These are phyloP conservation scores for Ophiostoma australiae DNA, from an alignment of 2,329 filamentous ascomycete genomes.

Conservation along the genomic window DNA sequence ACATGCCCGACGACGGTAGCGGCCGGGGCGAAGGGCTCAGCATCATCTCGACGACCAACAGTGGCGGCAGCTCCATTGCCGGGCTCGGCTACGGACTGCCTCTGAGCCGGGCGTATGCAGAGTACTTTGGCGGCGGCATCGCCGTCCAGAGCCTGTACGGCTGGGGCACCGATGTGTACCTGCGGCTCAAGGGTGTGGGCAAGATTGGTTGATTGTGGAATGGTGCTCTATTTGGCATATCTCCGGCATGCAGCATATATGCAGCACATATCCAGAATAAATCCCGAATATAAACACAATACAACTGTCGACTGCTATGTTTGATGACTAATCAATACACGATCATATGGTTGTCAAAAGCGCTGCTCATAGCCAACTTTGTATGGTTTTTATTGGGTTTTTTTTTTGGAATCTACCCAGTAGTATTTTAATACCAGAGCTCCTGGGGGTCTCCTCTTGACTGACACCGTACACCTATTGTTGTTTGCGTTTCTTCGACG, in stretches of 20 bases:
- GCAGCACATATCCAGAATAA: neutral
- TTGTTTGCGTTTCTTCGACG: too few relatives aligned
- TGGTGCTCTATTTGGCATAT: neutral
- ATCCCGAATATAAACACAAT: too few relatives aligned
- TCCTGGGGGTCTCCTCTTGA: too few relatives aligned
- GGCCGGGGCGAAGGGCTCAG: conserved; percentile 68
- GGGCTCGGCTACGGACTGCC: conserved; percentile 91
- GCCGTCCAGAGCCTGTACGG: conserved; percentile 92
- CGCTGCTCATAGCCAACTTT: too few relatives aligned
- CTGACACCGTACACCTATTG: too few relatives aligned
- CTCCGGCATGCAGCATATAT: neutral
- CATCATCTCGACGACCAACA: conserved; percentile 66
- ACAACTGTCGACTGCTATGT: neutral
- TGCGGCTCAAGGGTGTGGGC: conserved; percentile 59
- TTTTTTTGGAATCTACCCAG: too few relatives aligned
- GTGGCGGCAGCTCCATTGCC: conserved; percentile 77
- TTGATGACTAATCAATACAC: neutral
- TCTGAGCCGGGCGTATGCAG: conserved; percentile 85
- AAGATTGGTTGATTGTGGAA: conserved; percentile 41
- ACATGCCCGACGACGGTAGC: conserved; percentile 45
- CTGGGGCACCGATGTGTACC: conserved; percentile 74
- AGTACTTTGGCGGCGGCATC: conserved; percentile 96
- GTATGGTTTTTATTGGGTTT: too few relatives aligned
- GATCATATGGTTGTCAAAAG: neutral
- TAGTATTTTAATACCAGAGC: too few relatives aligned